Percentiles rank a stretch among this genome's conserved stretches.
phyloP scores from a whole-genome alignment of 2,329 filamentous ascomycete genomes.

The Neonectria coccinea region DNA sequence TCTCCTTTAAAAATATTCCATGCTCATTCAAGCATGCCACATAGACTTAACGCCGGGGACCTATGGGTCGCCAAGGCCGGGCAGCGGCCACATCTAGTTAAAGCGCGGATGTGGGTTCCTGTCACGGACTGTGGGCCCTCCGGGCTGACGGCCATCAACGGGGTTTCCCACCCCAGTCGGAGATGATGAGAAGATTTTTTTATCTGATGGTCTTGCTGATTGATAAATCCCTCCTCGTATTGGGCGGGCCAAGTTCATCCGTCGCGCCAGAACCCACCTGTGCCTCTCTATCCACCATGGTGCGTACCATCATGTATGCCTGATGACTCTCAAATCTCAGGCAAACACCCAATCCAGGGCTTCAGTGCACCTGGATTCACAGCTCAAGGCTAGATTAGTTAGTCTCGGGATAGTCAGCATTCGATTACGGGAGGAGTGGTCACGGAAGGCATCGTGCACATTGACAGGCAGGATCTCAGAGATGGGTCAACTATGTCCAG shows the following conservation, averaged over 20 bases:
- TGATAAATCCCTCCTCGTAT: slow-evolving; percentile 27
- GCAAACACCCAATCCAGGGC: background rate
- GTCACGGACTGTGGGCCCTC: slow-evolving; percentile 13
- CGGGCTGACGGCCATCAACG: slow-evolving; percentile 6
- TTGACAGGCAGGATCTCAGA: background rate
- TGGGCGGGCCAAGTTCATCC: background rate
- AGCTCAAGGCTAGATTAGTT: background rate
- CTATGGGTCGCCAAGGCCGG: background rate
- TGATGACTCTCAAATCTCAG: background rate
- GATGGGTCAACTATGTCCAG: background rate
- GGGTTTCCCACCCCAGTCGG: slow-evolving; percentile 11
- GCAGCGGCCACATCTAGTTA: background rate
- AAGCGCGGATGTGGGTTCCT: slow-evolving; percentile 8
- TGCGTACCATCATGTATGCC: background rate
- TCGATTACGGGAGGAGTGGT: background rate
- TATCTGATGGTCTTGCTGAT: slow-evolving; percentile 23
- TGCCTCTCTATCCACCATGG: no score
- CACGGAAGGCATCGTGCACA: no score
- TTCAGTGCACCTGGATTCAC: background rate
- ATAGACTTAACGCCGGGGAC: background rate
- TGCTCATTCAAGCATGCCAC: background rate
- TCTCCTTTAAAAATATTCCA: background rate
- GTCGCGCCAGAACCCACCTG: background rate
- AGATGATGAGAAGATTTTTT: slow-evolving; percentile 22
- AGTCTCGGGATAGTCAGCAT: background rate